Base-by-base conservation (phyloP, 352 stramenopile genomes). In the Thraustochytrium striatum region DNA sequence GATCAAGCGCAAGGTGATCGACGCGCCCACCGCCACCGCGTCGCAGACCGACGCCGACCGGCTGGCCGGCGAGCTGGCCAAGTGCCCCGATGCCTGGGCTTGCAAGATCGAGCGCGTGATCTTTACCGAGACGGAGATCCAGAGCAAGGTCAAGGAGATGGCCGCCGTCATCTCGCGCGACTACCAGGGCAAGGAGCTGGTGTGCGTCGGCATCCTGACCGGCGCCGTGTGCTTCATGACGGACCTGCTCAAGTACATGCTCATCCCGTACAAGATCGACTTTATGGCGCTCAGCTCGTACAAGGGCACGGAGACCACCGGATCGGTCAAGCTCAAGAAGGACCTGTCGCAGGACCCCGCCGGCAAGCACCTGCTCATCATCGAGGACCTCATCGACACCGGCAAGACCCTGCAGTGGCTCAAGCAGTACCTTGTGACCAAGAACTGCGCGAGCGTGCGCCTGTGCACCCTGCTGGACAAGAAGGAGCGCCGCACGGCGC, bases 191-290 rank as follows among this genome's bases (percentile, higher is more conserved):
- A 69, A 72, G n/a, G 30, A 81, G 19, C 0, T 82, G 16, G 50
- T 82, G 3, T 28, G 35, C 47, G 78, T 82, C 68, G 78, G 78
- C 25, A 47, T 82, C 35, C 44, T 82, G 13, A 80, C 58, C 47
- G 78, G 78, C 41, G 78, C 57, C 25, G 72, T 82, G 41, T 81
- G 72, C 32, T 82, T 82, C 78, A 70, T 82, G 68, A 70, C 78
- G 8, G 78, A 82, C 55, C 69, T 82, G 2, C 32, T 58, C 25
- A 69, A 69, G 13, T 30, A 82, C 36, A 61, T 82, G 50, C 8
- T 61, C 30, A 25, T 80, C 8, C 78, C 65, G 25, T 80, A 82
- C 78, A 33, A 70, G 35, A 69, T 82, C 47, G 78, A 82, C 70
- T 82, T 82, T 30, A 73, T 82, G 33, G 32, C 52, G 21, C n/a